phyloP scores from a whole-genome alignment of 345 rosid genomes.

The Sisymbrium altissimum region DNA sequence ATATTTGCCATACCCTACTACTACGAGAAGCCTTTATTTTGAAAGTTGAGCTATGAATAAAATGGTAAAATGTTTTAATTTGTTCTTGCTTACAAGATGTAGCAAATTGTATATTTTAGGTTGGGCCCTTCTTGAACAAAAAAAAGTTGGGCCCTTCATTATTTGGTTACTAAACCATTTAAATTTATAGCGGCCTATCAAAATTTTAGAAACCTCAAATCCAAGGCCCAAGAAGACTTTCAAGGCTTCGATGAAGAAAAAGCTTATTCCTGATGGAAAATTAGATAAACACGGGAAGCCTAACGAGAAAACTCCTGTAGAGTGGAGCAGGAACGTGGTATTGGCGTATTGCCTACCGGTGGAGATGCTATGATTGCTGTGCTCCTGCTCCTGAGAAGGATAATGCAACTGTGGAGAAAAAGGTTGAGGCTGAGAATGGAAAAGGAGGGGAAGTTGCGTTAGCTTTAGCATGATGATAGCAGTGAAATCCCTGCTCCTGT shows the following conservation, averaged over 20 bases:
- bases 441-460: conserved; percentile 35
- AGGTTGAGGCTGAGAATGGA: conserved; percentile 39
- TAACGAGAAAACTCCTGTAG: conserved; percentile 63
- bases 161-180: too few relatives aligned
- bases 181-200: too few relatives aligned
- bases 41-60: too few relatives aligned
- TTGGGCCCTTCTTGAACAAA: too few relatives aligned
- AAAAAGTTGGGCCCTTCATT: too few relatives aligned
- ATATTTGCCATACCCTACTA: too few relatives aligned
- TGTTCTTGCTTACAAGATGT: too few relatives aligned
- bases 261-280: conserved; percentile 71
- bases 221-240: too few relatives aligned
- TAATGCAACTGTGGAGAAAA: neutral
- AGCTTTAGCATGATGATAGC: conserved; percentile 46
- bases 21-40: too few relatives aligned
- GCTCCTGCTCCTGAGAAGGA: conserved; percentile 47
- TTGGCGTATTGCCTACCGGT: conserved; percentile 47
- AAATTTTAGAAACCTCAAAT: too few relatives aligned
- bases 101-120: too few relatives aligned
- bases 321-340: conserved; percentile 74
- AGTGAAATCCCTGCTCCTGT: conserved; percentile 37
- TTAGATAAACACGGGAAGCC: conserved; percentile 90
- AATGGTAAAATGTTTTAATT: too few relatives aligned
- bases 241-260: conserved; percentile 74
- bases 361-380: conserved; percentile 68